phyloP scores from a whole-genome alignment of 345 rosid species.

The Linum lewisii region DNA sequence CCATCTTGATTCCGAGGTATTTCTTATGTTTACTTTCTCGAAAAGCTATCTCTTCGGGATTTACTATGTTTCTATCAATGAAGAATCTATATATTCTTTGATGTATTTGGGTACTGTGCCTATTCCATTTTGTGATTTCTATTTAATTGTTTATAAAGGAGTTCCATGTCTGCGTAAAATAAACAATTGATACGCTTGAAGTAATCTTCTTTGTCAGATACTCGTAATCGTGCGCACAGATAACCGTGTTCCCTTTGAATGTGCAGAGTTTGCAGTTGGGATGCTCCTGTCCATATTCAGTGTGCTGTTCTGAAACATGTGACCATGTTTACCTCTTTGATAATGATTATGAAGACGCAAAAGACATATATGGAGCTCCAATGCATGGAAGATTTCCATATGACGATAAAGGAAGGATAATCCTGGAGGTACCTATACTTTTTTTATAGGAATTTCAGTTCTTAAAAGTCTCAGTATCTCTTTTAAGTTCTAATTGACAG shows the following conservation, averaged over 20 bases:
- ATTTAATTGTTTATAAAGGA: too few species aligned
- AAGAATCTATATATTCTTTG: neutral
- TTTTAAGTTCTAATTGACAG: too few species aligned
- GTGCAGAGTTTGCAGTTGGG: conserved; percentile 62
- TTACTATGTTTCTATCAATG: neutral
- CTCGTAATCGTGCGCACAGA: neutral
- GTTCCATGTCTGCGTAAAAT: too few species aligned
- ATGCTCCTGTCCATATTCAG: conserved; percentile 53
- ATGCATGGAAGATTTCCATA: conserved; percentile 77
- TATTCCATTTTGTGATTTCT: neutral
- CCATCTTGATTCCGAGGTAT: conserved; percentile 54
- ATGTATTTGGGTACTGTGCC: neutral
- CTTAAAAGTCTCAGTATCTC: neutral
- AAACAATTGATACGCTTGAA: too few species aligned
- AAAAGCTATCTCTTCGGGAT: neutral
- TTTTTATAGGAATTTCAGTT: neutral
- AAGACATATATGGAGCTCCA: conserved; percentile 67
- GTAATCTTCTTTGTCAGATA: too few species aligned
- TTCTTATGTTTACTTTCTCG: conserved; percentile 2
- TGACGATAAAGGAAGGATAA: conserved; percentile 62
- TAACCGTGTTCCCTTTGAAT: conserved; percentile 4
- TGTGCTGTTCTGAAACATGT: conserved; percentile 64
- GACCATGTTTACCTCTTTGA: conserved; percentile 91
- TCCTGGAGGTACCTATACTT: conserved; percentile 57
- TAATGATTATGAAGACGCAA: conserved; percentile 87